Evolutionary conservation across 1,284 basidiomycete genomes (phyloP).

Genomic region (Boletus holoroseus): DNA sequence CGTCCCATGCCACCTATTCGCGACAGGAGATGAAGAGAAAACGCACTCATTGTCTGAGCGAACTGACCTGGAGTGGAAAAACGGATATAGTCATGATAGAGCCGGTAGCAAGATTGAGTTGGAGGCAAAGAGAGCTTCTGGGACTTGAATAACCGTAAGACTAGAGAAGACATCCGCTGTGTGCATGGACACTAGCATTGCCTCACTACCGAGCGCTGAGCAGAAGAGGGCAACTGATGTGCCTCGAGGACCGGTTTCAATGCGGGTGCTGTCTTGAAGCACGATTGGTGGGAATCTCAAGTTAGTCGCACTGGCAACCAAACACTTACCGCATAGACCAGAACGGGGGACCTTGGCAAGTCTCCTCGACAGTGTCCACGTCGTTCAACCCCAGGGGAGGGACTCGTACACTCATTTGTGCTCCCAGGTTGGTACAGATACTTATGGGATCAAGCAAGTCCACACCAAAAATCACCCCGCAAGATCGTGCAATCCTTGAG

Average conservation of each 20-base stretch:
- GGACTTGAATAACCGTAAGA: slow-evolving; percentile 19
- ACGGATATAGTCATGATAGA: slow-evolving; percentile 68
- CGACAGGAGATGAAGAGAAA: not conserved
- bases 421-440: slow-evolving; percentile 1
- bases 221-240: slow-evolving; percentile 3
- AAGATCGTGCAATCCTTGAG: slow-evolving; percentile 94
- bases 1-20: slow-evolving; percentile 44
- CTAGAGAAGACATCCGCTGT: slow-evolving; percentile 29
- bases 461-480: slow-evolving; percentile 83
- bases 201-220: slow-evolving; percentile 17
- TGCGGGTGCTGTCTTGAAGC: slow-evolving; percentile 1
- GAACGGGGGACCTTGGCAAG: slow-evolving; percentile 1
- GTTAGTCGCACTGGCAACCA: not conserved
- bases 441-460: slow-evolving; percentile 73
- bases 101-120: slow-evolving; percentile 10
- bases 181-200: slow-evolving; percentile 32
- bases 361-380: not conserved
- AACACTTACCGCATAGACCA: not conserved
- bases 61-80: slow-evolving; percentile 49
- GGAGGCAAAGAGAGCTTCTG: slow-evolving; percentile 9
- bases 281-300: slow-evolving; percentile 20
- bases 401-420: slow-evolving; percentile 5
- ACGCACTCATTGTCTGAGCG: not conserved
- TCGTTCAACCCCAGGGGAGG: not conserved
- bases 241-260: slow-evolving; percentile 10